Percentiles rank a stretch among this genome's conserved stretches.
These are phyloP conservation scores for Ensete glaucum DNA, from an alignment of 176 grass and related monocot species.

Conservation along the genomic window DNA sequence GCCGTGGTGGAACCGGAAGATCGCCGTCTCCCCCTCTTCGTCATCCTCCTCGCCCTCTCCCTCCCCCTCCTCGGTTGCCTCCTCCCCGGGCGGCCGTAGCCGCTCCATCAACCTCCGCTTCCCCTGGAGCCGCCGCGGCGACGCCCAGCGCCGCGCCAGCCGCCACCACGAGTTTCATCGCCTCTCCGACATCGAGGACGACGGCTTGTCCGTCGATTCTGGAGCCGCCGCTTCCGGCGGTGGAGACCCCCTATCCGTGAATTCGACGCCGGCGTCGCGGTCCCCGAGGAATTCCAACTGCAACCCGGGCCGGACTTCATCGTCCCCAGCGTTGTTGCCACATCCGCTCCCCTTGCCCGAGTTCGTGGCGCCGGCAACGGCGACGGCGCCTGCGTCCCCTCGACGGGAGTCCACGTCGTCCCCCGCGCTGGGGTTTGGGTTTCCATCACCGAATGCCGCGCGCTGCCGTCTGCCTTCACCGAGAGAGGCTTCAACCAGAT, in stretches of 20 bases:
- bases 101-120: slow-evolving; percentile 17
- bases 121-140: slow-evolving; percentile 39
- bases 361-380: neutral
- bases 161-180: slow-evolving; percentile 24
- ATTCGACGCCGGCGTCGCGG: slow-evolving; percentile 27
- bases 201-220: neutral
- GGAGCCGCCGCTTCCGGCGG: neutral
- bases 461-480: slow-evolving; percentile 7
- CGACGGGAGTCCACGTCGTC: slow-evolving; percentile 18
- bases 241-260: neutral
- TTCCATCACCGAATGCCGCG: neutral
- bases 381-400: slow-evolving; percentile 37
- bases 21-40: slow-evolving; percentile 42
- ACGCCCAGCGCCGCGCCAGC: slow-evolving; percentile 22
- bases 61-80: slow-evolving; percentile 18
- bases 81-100: neutral
- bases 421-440: slow-evolving; percentile 1
- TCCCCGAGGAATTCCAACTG: slow-evolving; percentile 42
- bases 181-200: neutral
- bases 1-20: slow-evolving; percentile 51
- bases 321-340: slow-evolving; percentile 38
- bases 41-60: slow-evolving; percentile 11
- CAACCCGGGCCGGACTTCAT: slow-evolving; percentile 40
- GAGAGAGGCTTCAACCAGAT: neutral
- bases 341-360: slow-evolving; percentile 47